Evolutionary conservation across 2,329 filamentous ascomycete species (phyloP).

Genomic region (Talaromyces sp.): DNA sequence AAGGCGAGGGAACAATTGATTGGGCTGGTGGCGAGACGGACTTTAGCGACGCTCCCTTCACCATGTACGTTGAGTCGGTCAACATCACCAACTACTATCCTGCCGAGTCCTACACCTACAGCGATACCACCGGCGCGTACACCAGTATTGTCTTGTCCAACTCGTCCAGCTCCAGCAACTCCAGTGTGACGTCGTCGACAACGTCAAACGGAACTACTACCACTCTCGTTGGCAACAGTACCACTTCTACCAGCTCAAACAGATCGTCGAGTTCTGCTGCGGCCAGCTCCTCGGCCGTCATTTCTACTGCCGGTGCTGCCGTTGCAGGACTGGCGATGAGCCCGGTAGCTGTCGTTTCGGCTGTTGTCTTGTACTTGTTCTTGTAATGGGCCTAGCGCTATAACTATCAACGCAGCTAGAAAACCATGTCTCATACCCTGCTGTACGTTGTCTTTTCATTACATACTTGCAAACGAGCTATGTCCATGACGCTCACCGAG

Average conservation of each 20-base stretch:
- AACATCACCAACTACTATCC: conserved; percentile 56
- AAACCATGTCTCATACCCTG: not conserved
- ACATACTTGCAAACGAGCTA: not conserved
- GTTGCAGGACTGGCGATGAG: not conserved
- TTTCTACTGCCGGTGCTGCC: not conserved
- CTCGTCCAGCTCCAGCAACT: conserved; percentile 1
- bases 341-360: not conserved
- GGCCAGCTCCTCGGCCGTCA: not conserved
- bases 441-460: not conserved
- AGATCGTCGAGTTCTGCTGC: not conserved
- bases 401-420: not conserved
- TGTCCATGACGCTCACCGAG: not conserved
- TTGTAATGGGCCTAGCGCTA: not conserved
- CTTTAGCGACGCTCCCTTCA: conserved; percentile 63
- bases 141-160: conserved; percentile 55
- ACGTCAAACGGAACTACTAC: not conserved
- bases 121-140: conserved; percentile 59
- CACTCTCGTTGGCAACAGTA: not conserved
- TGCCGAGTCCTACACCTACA: conserved; percentile 61
- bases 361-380: conserved; percentile 2
- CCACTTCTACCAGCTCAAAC: not conserved
- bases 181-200: not conserved
- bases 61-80: conserved; percentile 67
- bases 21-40: conserved; percentile 70
- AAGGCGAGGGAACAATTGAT: conserved; percentile 51